Percentiles rank a stretch among this genome's conserved stretches.
These are phyloP conservation scores for Cordyceps militaris DNA, from an alignment of 2,329 filamentous ascomycete genomes.

Conservation along the genomic window DNA sequence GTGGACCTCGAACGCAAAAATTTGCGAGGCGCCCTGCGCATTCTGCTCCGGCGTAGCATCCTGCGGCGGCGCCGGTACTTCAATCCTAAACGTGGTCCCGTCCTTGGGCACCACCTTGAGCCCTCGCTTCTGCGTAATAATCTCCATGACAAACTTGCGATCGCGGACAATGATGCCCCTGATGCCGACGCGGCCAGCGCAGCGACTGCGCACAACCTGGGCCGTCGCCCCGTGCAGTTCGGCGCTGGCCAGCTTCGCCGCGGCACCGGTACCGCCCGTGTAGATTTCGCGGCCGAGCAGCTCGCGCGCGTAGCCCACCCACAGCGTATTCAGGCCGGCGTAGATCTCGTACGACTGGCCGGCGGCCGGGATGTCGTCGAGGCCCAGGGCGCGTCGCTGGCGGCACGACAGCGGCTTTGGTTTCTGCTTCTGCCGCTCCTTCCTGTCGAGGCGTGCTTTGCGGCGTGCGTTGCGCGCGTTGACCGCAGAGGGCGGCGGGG, in stretches of 20 bases:
- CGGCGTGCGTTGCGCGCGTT: conserved; percentile 52
- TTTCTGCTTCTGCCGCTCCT: conserved; percentile 41
- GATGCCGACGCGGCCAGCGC: conserved; percentile 73
- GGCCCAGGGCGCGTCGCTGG: conserved; percentile 63
- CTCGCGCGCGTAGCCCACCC: conserved; percentile 80
- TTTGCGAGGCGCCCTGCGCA: conserved; percentile 18
- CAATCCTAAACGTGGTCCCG: conserved; percentile 75
- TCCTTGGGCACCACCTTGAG: conserved; percentile 85
- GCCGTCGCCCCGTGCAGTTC: conserved; percentile 86
- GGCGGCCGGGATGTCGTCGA: conserved; percentile 66
- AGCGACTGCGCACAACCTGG: conserved; percentile 75
- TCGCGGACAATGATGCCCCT: conserved; percentile 85
- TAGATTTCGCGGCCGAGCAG: conserved; percentile 59
- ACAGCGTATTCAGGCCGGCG: conserved; percentile 67
- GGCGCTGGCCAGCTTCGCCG: conserved; percentile 72
- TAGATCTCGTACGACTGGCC: conserved; percentile 64
- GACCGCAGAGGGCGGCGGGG: conserved; percentile 49
- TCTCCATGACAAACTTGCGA: conserved; percentile 75
- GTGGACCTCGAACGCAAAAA: conserved; percentile 73
- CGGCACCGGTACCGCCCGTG: conserved; percentile 50
- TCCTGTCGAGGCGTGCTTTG: conserved; percentile 40
- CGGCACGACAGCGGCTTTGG: conserved; percentile 70
- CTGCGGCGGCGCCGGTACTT: conserved; percentile 45
- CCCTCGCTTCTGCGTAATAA: conserved; percentile 65
- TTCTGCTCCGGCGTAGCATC: conserved; percentile 16